Conservation (phyloP, 2,329 filamentous ascomycete species). For the Pseudocercospora cruenta region DNA sequence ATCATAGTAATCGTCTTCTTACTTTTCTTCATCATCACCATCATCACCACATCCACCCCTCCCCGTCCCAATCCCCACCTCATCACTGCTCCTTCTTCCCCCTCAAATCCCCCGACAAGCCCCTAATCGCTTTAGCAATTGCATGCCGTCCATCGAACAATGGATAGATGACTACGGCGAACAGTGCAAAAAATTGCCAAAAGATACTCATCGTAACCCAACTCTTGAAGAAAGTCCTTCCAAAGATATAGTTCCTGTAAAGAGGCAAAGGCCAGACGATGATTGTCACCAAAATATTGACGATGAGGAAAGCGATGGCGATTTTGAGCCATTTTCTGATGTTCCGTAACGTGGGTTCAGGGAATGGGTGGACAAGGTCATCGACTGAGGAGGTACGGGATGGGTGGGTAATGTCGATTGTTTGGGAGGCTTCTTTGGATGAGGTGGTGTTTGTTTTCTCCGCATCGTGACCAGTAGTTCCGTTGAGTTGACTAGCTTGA, state of each 20-base stretch:
- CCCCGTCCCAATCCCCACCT: neutral
- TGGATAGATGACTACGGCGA: conserved; percentile 52
- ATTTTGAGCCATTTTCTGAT: conserved; percentile 30
- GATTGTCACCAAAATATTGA: conserved; percentile 51
- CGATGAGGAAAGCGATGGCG: conserved; percentile 46
- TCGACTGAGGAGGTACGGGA: neutral
- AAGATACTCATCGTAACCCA: conserved; percentile 52
- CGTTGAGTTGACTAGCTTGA: neutral
- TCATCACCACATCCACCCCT: no score
- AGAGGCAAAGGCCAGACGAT: conserved; percentile 57
- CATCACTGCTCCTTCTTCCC: conserved; percentile 1
- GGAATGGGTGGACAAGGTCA: conserved; percentile 50
- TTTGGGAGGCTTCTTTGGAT: neutral
- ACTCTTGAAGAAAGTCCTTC: conserved; percentile 49
- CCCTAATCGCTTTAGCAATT: conserved; percentile 40
- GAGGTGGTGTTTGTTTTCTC: neutral
- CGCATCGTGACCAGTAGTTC: neutral
- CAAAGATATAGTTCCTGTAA: conserved; percentile 55
- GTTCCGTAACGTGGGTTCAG: conserved; percentile 28
- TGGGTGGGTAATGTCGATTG: neutral
- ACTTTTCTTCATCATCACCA: no score
- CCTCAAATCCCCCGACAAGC: conserved; percentile 23
- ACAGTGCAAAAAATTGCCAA: conserved; percentile 54
- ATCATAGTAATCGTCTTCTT: no score
- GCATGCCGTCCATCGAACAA: conserved; percentile 52